These are phyloP conservation scores for Eucalyptus coolabah DNA, from an alignment of 345 rosid genomes.

Conservation along the genomic window DNA sequence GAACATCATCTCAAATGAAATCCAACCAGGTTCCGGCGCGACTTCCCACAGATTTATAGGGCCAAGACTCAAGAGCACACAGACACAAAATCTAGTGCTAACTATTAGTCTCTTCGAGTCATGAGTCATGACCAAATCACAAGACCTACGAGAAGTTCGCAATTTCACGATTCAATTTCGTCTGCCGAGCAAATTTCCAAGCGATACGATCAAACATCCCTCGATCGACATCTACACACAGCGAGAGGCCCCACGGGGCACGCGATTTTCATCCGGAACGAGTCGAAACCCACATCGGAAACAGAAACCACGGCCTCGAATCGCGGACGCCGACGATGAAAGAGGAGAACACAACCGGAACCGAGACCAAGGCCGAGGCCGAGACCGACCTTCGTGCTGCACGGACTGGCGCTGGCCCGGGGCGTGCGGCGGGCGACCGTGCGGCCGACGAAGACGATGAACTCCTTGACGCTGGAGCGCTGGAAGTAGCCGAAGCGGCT, in stretches of 20 bases:
- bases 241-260: neutral
- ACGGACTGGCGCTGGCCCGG: constrained; percentile 85
- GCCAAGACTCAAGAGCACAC: neutral
- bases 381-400: constrained; percentile 64
- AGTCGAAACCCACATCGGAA: neutral
- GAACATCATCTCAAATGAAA: neutral
- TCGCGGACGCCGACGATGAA: neutral
- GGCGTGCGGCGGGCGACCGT: constrained; percentile 88
- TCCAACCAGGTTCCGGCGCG: neutral
- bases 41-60: neutral
- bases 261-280: neutral
- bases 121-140: neutral
- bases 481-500: constrained; percentile 89
- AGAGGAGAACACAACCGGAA: neutral
- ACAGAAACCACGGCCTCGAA: neutral
- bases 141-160: neutral
- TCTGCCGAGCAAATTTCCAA: neutral
- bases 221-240: neutral
- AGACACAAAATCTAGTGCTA: neutral
- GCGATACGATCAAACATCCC: neutral
- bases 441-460: constrained; percentile 74
- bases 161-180: neutral
- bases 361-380: neutral
- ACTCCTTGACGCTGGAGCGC: constrained; percentile 71
- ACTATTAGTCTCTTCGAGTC: neutral